These are phyloP conservation scores for Hysterangium stoloniferum DNA, from an alignment of 768 basidiomycete genomes.

Conservation along the genomic window DNA sequence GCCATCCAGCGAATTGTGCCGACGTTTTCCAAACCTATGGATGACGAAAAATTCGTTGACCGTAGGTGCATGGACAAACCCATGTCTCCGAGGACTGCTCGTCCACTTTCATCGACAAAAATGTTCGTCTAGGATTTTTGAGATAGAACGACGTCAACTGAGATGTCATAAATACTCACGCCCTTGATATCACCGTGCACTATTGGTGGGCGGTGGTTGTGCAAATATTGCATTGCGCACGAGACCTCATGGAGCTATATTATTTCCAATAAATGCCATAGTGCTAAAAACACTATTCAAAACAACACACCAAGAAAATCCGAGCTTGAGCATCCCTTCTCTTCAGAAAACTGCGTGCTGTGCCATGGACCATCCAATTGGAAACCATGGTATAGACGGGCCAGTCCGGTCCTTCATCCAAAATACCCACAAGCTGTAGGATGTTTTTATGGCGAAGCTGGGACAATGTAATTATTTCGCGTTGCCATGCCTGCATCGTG, in stretches of 20 bases:
- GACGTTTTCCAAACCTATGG: background rate
- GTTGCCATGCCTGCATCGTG: background rate
- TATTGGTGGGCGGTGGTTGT: background rate
- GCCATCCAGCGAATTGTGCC: conserved; percentile 12
- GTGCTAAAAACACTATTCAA: background rate
- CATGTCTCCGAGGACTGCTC: background rate
- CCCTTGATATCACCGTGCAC: conserved; percentile 3
- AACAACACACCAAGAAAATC: background rate
- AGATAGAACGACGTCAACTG: background rate
- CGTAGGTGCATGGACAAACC: background rate
- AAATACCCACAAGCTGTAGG: no score
- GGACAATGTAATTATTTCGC: background rate
- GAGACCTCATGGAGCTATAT: background rate
- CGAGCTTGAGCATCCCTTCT: background rate
- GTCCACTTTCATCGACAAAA: background rate
- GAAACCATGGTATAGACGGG: conserved; percentile 4
- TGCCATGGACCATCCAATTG: conserved; percentile 2
- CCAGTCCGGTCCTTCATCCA: no score
- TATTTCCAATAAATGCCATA: no score
- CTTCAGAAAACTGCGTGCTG: background rate
- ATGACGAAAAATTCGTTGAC: background rate
- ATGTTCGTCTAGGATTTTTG: conserved; percentile 5
- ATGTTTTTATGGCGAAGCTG: background rate
- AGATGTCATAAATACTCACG: background rate
- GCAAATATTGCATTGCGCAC: background rate